Base-by-base conservation (phyloP, 2,329 filamentous ascomycete genomes). In the Diplodia scrobiculata region DNA sequence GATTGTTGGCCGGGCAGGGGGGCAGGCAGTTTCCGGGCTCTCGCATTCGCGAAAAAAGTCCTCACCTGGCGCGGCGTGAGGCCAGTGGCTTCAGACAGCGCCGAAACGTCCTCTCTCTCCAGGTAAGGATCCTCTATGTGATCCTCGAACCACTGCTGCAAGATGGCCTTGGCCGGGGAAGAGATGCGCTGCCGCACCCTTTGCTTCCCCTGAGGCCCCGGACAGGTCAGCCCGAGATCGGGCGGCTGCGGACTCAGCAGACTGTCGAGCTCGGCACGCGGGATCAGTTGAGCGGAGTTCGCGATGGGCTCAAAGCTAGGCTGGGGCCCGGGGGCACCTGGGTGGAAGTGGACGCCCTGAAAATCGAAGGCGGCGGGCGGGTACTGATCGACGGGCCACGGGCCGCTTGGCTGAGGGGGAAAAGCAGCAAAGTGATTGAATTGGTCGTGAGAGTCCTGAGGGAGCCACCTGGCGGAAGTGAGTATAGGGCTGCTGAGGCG, bases 21-120 rank as follows among this genome's bases (percentile, higher is more conserved):
- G n/a, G 27, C 58, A 19, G 58, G 58, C 41, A 62, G 41, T 38
- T 71, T 71, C 53, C 71, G 65, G 21, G 70, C 71, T 36, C 71
- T 66, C 6, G 70, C 68, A 64, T 73, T 73, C 17, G 71, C 71
- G 55, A 73, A 73, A 62, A 67, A 72, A 2, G 71, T 73, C 14
- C 71, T 67, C 5, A 73, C 67, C 52, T 72, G 71, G 9, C 67
- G 67, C 27, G 68, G 17, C 14, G 71, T 69, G 13, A 73, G 63
- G 9, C 68, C 68, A 3, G 71, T 71, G 7, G 66, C 65, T 13
- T 48, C 50, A 1, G 67, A 67, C 1, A 73, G 67, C n/a, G 67
- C 50, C 19, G 69, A 60, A 2, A 69, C 36, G 14, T 73, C 68
- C 4, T 67, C 64, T 52, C 68, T 66, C 27, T 69, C 64, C n/a